phyloP scores from a whole-genome alignment of 768 basidiomycete species.

The Tylopilus felleus region DNA sequence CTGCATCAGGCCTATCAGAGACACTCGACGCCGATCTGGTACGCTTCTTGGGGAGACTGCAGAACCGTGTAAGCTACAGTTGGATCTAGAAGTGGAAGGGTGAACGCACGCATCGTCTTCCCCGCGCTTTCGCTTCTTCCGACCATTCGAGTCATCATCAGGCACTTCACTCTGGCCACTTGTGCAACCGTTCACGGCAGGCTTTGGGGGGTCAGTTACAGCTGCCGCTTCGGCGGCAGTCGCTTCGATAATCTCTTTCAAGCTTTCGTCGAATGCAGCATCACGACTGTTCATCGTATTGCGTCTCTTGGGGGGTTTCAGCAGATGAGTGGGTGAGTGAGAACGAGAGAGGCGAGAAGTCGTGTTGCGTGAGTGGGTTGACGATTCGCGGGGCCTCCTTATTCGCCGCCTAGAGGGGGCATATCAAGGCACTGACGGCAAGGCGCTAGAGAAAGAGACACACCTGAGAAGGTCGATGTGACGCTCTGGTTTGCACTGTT shows the following conservation, averaged over 20 bases:
- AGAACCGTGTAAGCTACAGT: constrained; percentile 11
- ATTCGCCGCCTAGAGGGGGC: constrained; percentile 47
- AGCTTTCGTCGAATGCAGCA: constrained; percentile 86
- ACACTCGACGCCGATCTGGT: constrained; percentile 71
- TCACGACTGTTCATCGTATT: constrained; percentile 99
- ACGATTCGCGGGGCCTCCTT: constrained; percentile 62
- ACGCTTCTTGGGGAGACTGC: constrained; percentile 60
- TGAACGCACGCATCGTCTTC: constrained; percentile 67
- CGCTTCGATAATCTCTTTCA: constrained; percentile 72
- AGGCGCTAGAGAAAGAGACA: constrained; percentile 29
- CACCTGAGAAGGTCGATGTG: constrained; percentile 82
- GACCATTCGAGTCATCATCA: constrained; percentile 48
- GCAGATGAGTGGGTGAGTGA: constrained; percentile 60
- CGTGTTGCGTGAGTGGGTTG: constrained; percentile 59
- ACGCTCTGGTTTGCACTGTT: constrained; percentile 84
- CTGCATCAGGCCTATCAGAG: constrained; percentile 56
- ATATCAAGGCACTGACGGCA: constrained; percentile 17
- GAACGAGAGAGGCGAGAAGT: constrained; percentile 67
- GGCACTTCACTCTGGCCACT: constrained; percentile 42
- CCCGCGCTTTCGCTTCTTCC: constrained; percentile 72
- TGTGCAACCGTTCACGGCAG: constrained; percentile 35
- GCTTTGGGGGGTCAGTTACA: constrained; percentile 39
- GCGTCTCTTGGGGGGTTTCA: constrained; percentile 77
- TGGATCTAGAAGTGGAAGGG: neutral
- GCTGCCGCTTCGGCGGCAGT: constrained; percentile 70